Percentiles rank a stretch among this genome's conserved stretches.
phyloP scores from a whole-genome alignment of 2,329 filamentous ascomycete species.

The Clarireedia paspali region DNA sequence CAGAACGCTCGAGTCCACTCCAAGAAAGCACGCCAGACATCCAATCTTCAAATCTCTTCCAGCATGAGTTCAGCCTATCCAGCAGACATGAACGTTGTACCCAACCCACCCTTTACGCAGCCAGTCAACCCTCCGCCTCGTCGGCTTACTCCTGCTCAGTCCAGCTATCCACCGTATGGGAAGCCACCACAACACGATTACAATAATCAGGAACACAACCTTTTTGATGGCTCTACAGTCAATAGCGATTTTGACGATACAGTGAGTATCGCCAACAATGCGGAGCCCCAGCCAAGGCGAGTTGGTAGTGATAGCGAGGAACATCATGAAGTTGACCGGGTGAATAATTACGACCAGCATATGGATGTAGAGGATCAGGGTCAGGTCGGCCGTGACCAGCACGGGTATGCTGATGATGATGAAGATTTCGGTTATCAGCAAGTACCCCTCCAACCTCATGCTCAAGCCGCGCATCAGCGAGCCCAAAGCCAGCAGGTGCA shows the following conservation, averaged over 20 bases:
- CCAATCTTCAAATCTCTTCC: background rate
- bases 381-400: background rate
- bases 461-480: background rate
- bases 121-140: background rate
- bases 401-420: background rate
- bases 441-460: background rate
- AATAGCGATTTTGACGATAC: slow-evolving; percentile 1
- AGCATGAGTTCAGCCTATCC: background rate
- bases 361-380: background rate
- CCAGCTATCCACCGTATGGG: background rate
- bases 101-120: background rate
- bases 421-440: background rate
- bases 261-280: background rate
- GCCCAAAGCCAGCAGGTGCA: background rate
- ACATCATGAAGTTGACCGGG: background rate
- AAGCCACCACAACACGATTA: background rate
- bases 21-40: background rate
- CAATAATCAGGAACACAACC: background rate
- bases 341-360: background rate
- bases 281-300: background rate
- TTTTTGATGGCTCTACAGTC: slow-evolving; percentile 2
- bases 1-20: background rate
- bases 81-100: background rate
- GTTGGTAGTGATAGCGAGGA: background rate
- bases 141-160: background rate